phyloP scores from a whole-genome alignment of 1,284 basidiomycete species.

The Ustilago bromivora region DNA sequence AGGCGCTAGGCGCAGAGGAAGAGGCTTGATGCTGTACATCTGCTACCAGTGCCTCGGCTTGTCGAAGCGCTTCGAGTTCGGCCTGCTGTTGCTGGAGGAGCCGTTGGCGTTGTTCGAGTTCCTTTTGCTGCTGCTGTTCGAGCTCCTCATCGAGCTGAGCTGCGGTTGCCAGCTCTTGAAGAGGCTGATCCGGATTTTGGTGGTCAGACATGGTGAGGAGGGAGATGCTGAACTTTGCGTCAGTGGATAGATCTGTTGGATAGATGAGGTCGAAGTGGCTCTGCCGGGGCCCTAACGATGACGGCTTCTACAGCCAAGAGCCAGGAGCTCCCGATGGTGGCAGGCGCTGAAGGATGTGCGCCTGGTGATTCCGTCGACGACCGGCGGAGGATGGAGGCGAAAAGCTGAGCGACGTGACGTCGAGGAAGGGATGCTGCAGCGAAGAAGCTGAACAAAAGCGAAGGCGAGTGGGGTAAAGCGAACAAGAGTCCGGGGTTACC shows the following conservation, averaged over 20 bases:
- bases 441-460: conserved; percentile 13
- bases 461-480: conserved; percentile 12
- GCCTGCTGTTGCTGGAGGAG: conserved; percentile 44
- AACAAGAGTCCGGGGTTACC: conserved; percentile 29
- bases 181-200: conserved; percentile 46
- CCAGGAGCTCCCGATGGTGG: conserved; percentile 1
- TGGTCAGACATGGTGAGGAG: conserved; percentile 38
- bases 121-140: conserved; percentile 48
- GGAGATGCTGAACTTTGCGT: background rate
- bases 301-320: background rate
- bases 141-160: conserved; percentile 51
- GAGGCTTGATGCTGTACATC: conserved; percentile 13
- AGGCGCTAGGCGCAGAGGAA: conserved; percentile 17
- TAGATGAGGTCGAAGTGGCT: too few relatives aligned
- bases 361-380: conserved; percentile 1
- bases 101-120: conserved; percentile 43
- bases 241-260: background rate
- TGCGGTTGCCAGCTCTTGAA: conserved; percentile 53
- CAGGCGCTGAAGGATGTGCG: conserved; percentile 5
- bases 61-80: conserved; percentile 27
- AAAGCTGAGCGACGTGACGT: conserved; percentile 2
- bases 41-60: conserved; percentile 26
- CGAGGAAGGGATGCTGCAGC: conserved; percentile 19
- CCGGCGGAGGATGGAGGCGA: background rate
- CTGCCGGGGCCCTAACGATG: too few relatives aligned